These are phyloP conservation scores for Daldinia decipiens DNA, from an alignment of 495 filamentous ascomycete genomes.

Conservation along the genomic window DNA sequence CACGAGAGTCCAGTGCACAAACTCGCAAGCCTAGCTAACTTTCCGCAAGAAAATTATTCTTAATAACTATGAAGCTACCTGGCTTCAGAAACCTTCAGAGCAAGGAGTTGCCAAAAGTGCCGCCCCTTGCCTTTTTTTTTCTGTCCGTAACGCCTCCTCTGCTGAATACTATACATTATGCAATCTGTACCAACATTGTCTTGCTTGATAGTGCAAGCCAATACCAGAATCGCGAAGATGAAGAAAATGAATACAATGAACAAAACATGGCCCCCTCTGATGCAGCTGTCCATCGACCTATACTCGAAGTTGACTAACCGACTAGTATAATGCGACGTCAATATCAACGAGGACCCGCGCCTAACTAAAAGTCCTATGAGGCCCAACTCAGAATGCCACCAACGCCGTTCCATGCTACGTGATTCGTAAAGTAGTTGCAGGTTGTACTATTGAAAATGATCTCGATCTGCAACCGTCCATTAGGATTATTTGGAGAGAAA, in stretches of 20 bases:
- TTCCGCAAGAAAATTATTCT: background rate
- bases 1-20: background rate
- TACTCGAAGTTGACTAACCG: slow-evolving; percentile 7
- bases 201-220: background rate
- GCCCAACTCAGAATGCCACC: slow-evolving; percentile 30
- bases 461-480: background rate
- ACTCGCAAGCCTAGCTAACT: background rate
- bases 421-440: slow-evolving; percentile 30
- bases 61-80: slow-evolving; percentile 1
- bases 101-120: slow-evolving; percentile 1
- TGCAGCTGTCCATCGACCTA: slow-evolving; percentile 20
- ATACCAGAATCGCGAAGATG: background rate
- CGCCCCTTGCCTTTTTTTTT: slow-evolving; percentile 16
- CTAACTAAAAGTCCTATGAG: slow-evolving; percentile 11
- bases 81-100: slow-evolving; percentile 4
- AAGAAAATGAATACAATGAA: slow-evolving; percentile 9
- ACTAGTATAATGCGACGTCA: slow-evolving; percentile 3
- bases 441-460: slow-evolving; percentile 8
- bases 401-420: slow-evolving; percentile 47
- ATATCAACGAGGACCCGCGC: slow-evolving; percentile 1
- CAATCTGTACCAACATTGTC: slow-evolving; percentile 13
- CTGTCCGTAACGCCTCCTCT: slow-evolving; percentile 29
- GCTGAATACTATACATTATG: slow-evolving; percentile 41
- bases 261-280: slow-evolving; percentile 5
- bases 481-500: slow-evolving; percentile 13